phyloP scores from a whole-genome alignment of 805 yeast species.

The Yamadazyma insecticola region DNA sequence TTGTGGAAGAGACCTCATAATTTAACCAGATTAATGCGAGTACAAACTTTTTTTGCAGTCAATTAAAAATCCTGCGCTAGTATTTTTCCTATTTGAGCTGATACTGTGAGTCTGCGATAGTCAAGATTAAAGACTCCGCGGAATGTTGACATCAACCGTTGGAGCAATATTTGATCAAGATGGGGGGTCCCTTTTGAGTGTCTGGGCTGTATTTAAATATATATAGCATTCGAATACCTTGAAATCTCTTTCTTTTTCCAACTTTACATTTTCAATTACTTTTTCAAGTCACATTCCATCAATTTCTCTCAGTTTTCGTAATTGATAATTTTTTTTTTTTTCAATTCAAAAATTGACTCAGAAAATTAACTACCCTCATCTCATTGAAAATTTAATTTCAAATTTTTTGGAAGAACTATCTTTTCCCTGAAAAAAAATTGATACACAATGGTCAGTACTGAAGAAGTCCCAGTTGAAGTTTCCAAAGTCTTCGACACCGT shows the following conservation, averaged over 20 bases:
- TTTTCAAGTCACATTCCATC: slow-evolving; percentile 1
- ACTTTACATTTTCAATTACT: background rate
- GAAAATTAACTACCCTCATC: slow-evolving; percentile 4
- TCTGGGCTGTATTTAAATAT: too few relatives aligned
- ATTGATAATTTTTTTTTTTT: background rate
- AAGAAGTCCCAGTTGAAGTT: slow-evolving; percentile 55
- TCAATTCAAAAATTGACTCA: background rate
- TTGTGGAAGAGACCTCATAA: slow-evolving; percentile 36
- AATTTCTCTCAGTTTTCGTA: background rate
- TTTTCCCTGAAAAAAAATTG: slow-evolving; percentile 1
- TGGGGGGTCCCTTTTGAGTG: too few relatives aligned
- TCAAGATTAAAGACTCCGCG: too few relatives aligned
- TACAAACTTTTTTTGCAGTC: slow-evolving; percentile 2
- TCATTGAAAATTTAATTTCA: slow-evolving; percentile 2
- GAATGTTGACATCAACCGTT: too few relatives aligned
- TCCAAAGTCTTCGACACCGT: slow-evolving; percentile 93
- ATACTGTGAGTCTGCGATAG: too few relatives aligned
- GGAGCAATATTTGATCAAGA: too few relatives aligned
- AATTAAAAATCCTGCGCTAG: too few relatives aligned
- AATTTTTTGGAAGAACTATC: background rate
- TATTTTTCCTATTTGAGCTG: too few relatives aligned
- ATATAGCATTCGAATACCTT: too few relatives aligned
- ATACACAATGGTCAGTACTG: slow-evolving; percentile 7
- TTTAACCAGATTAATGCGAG: too few relatives aligned
- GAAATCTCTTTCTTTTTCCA: too few relatives aligned